Evolutionary conservation across 2,329 filamentous ascomycete genomes (phyloP), one percentile per base, ranked within the genome.

Genomic region (Alternaria solani): DNA sequence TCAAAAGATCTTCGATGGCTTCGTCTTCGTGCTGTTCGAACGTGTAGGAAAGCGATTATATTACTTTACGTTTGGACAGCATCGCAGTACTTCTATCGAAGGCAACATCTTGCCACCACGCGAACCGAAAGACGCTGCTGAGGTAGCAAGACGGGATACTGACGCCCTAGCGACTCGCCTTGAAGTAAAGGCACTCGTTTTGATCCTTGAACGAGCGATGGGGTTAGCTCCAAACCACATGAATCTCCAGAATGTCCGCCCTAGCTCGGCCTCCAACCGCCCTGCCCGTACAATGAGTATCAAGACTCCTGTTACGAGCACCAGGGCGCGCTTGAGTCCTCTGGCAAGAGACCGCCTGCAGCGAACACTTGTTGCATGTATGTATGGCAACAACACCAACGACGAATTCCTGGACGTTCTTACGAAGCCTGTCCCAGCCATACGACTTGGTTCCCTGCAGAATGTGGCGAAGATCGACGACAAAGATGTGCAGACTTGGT

Each of bases 401-500:
- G 78, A 81, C 59, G 75, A 79, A 4, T 79, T 83, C 56, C 65
- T 74, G 26, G 78, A 83, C 38, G 73, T 77, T n/a, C 69, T 82
- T 44, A 76, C 75, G 9, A 81, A 79, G 70, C 81, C 82, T 12
- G 53, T 61, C 26, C 67, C 68, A 18, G 44, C 55, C 16, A 60
- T 69, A 20, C 62, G 64, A 23, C 55, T 62, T 1, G 66, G 49
- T n/a, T 71, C 60, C 8, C 52, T 75, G 23, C 71, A 71, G 14
- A 68, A 68, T 6, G 69, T 77, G 8, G 75, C 76, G 1, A 79
- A 78, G 51, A 61, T 80, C 1, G 77, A 78, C 5, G 76, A 82
- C 28, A 68, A 75, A 16, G 73, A 82, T 8, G 78, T 82, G 5
- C 67, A 80, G 3, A 81, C 85, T 16, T 87, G 85, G 84, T 88